Evolutionary conservation across 805 yeast genomes (phyloP).

Genomic region (Scheffersomyces ergatensis): DNA sequence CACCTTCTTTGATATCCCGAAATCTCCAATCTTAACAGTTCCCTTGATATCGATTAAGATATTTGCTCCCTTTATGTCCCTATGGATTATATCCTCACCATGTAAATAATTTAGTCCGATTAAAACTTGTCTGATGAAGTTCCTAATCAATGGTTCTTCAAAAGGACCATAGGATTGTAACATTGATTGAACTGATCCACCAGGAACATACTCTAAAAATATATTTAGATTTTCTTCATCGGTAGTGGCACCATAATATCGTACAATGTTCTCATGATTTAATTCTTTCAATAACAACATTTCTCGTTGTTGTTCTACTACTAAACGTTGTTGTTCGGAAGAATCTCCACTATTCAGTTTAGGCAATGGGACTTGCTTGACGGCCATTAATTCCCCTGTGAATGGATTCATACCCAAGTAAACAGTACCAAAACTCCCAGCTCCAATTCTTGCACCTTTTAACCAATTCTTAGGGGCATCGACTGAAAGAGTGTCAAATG

Average conservation of each 20-base stretch:
- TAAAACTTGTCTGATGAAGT: constrained; percentile 72
- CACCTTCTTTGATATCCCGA: constrained; percentile 66
- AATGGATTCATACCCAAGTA: constrained; percentile 87
- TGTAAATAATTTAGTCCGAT: constrained; percentile 75
- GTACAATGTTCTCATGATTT: constrained; percentile 89
- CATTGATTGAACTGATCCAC: constrained; percentile 62
- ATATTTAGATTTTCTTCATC: constrained; percentile 74
- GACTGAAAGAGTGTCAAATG: constrained; percentile 4
- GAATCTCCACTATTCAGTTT: constrained; percentile 32
- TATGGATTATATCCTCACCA: constrained; percentile 71
- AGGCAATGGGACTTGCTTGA: constrained; percentile 83
- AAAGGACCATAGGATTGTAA: constrained; percentile 72
- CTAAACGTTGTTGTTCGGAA: constrained; percentile 33
- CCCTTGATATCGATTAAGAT: constrained; percentile 79
- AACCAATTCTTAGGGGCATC: constrained; percentile 75
- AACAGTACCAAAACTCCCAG: constrained; percentile 94
- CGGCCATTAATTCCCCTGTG: constrained; percentile 96
- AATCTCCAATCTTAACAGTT: constrained; percentile 80
- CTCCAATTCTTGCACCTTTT: constrained; percentile 89
- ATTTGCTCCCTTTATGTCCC: constrained; percentile 89
- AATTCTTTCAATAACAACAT: constrained; percentile 73
- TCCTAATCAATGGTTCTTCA: constrained; percentile 71
- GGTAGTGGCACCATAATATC: constrained; percentile 84
- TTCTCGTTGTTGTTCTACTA: constrained; percentile 84
- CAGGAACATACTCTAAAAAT: constrained; percentile 62